Base-by-base conservation (phyloP, 1,284 basidiomycete species). In the Filobasidium uniguttulatum region DNA sequence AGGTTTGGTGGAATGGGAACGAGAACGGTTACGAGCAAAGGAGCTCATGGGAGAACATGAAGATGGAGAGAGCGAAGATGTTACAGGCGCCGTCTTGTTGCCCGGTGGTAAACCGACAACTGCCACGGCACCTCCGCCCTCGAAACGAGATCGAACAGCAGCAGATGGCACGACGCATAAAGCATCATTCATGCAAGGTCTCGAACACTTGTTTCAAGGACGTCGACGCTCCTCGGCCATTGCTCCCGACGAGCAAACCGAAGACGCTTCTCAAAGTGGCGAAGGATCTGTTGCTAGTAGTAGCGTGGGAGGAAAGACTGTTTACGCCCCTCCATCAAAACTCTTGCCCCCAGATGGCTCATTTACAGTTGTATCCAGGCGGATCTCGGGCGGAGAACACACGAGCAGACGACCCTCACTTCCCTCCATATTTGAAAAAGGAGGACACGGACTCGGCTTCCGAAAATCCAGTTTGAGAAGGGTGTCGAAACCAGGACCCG, bases 341-440 rank as follows among this genome's bases (percentile, higher is more conserved):
- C n/a, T n/a, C n/a, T n/a, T n/a, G n/a, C n/a, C n/a, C n/a, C n/a
- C n/a, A n/a, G 10, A 10, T 20, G n/a, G n/a, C 37, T 12, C 43
- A 44, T n/a, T n/a, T 38, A 20, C 10, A 20, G 9, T 10, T 20
- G 9, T 12, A 20, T 38, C 10, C 9, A 12, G 37, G 10, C 9
- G 37, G 37, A 10, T 12, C 10, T 38, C 14, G 10, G 14, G 37
- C 12, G 29, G 8, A 14, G 9, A 58, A 62, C 0, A 64, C 65
- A 1, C 59, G 31, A 33, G 31, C 31, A 33, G 64, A 12, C 60
- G 69, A 12, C 69, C 68, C 1, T 66, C 66, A 15, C 55, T 69
- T 0, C 69, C 69, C 0, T 66, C 67, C 22, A 71, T 71, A 47
- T 48, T 69, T 9, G 69, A 71, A 46, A 63, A 60, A 50, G 67